Evolutionary conservation across 2,329 filamentous ascomycete genomes (phyloP).

Genomic region (Talaromyces verruculosus): DNA sequence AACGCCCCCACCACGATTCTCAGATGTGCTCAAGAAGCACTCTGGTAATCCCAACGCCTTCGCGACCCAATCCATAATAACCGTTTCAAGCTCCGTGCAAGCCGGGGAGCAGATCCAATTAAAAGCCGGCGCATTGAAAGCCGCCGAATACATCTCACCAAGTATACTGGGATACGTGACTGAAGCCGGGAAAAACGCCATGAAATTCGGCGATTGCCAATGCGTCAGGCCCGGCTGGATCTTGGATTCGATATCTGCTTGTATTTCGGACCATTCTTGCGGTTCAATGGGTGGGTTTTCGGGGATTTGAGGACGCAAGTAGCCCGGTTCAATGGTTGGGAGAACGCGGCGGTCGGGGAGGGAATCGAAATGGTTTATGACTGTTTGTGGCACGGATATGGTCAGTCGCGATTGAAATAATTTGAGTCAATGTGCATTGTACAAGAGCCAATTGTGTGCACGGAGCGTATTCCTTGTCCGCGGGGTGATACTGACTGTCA

Average conservation of each 20-base stretch:
- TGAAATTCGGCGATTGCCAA: slow-evolving; percentile 92
- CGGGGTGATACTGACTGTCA: slow-evolving; percentile 62
- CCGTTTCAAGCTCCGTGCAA: slow-evolving; percentile 88
- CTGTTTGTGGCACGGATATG: slow-evolving; percentile 45
- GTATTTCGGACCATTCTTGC: slow-evolving; percentile 73
- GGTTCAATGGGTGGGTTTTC: slow-evolving; percentile 64
- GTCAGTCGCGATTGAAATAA: not conserved
- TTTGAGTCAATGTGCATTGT: not conserved
- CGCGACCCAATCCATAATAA: slow-evolving; percentile 89
- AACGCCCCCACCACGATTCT: slow-evolving; percentile 73
- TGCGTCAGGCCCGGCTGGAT: slow-evolving; percentile 92
- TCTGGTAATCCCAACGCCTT: slow-evolving; percentile 70
- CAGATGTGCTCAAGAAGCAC: slow-evolving; percentile 70
- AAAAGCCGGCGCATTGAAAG: slow-evolving; percentile 87
- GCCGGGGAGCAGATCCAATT: slow-evolving; percentile 96
- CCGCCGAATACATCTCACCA: slow-evolving; percentile 86
- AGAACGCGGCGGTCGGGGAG: slow-evolving; percentile 70
- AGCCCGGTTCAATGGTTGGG: slow-evolving; percentile 78
- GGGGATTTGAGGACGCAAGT: slow-evolving; percentile 78
- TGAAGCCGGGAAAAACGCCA: slow-evolving; percentile 89
- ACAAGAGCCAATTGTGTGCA: not conserved
- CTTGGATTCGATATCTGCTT: slow-evolving; percentile 76
- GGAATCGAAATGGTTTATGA: slow-evolving; percentile 79
- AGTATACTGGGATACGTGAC: slow-evolving; percentile 81
- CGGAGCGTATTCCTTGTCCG: not conserved